A percentile compares a stretch with the other conserved stretches of the same genome.
Evolutionary conservation across 352 stramenopile genomes (phyloP).

Genomic region (Pythium oligandrum): DNA sequence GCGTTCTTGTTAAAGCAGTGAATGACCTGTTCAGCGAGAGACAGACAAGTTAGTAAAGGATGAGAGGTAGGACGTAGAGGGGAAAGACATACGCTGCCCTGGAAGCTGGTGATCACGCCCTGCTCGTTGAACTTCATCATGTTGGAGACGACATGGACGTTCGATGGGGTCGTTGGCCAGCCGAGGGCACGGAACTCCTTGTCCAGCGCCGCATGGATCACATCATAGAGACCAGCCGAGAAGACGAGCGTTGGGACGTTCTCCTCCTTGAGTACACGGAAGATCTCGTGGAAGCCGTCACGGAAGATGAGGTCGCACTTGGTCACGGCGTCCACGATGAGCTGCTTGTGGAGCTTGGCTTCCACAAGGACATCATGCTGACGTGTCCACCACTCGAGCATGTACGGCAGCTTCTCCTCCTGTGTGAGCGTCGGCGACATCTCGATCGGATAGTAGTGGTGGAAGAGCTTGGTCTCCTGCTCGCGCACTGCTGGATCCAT

Average conservation of each 20-base stretch:
- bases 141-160: conserved; percentile 73
- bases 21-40: conserved; percentile 29
- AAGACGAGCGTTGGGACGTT: conserved; percentile 62
- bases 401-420: conserved; percentile 73
- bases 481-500: conserved; percentile 28
- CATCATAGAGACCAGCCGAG: conserved; percentile 51
- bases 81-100: conserved; percentile 28
- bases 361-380: conserved; percentile 51
- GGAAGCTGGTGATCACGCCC: conserved; percentile 42
- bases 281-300: conserved; percentile 40
- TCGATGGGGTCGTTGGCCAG: conserved; percentile 24
- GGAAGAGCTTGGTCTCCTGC: conserved; percentile 37
- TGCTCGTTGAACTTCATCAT: conserved; percentile 64
- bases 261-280: conserved; percentile 26
- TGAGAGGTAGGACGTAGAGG: not conserved
- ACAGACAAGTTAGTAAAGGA: conserved; percentile 1
- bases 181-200: conserved; percentile 29
- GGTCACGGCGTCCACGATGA: conserved; percentile 38
- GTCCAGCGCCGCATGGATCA: conserved; percentile 44
- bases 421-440: conserved; percentile 54
- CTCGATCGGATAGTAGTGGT: conserved; percentile 78
- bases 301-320: conserved; percentile 36
- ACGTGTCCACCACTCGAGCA: conserved; percentile 69
- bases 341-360: conserved; percentile 40
- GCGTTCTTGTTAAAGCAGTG: conserved; percentile 80